Conservation (phyloP, 2,329 filamentous ascomycete species). For the Rhinocladiella mackenziei region DNA sequence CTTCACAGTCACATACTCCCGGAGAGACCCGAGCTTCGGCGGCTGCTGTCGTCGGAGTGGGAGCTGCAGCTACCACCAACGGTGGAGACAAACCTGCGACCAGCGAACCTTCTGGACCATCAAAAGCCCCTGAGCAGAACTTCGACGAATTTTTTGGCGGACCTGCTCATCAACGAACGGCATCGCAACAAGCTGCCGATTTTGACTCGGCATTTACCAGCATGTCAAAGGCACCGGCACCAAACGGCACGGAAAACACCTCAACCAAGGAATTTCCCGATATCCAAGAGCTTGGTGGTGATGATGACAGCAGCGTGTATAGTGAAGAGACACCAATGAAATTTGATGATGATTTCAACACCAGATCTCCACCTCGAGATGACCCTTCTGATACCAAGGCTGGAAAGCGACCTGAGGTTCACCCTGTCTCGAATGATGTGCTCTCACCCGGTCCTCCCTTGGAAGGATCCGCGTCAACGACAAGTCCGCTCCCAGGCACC, state of each 20-base stretch:
- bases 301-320: conserved; percentile 77
- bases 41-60: conserved; percentile 15
- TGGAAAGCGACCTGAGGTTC: conserved; percentile 37
- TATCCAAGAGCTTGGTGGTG: conserved; percentile 70
- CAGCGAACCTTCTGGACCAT: conserved; percentile 9
- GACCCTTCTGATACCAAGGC: conserved; percentile 31
- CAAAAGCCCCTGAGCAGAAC: conserved; percentile 31
- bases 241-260: conserved; percentile 31
- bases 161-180: conserved; percentile 41
- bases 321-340: conserved; percentile 63
- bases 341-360: conserved; percentile 90
- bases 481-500: conserved; percentile 47
- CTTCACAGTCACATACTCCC: conserved; percentile 26
- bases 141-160: conserved; percentile 47
- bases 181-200: conserved; percentile 45
- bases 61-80: conserved; percentile 12
- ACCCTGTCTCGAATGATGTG: conserved; percentile 19
- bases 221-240: conserved; percentile 41
- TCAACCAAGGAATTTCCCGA: conserved; percentile 77
- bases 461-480: conserved; percentile 35
- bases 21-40: conserved; percentile 7
- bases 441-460: conserved; percentile 35
- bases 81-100: conserved; percentile 6
- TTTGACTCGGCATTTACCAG: conserved; percentile 47
- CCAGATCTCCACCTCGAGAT: conserved; percentile 48